Evolutionary conservation across 2,329 filamentous ascomycete genomes (phyloP), one percentile per base, ranked within the genome.

Genomic region (Thelonectria discophora): DNA sequence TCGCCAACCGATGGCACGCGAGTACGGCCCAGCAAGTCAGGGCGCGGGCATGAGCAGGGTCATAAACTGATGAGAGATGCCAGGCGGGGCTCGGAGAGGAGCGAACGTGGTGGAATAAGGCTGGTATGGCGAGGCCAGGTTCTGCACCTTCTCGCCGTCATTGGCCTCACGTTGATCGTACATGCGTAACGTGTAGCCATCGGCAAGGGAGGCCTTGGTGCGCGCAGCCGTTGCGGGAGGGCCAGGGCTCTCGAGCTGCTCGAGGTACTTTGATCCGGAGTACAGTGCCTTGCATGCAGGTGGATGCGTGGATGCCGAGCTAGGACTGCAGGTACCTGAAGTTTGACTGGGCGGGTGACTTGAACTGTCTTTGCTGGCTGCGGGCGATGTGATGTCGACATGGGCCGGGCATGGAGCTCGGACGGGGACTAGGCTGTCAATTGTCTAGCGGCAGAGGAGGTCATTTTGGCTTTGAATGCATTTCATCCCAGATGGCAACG

Each of bases 401-500:
- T 60, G 17, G 57, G 32, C 52, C 58, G 46, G 50, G 51, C 51
- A 60, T 39, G 51, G 51, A 49, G 52, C 58, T 55, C 34, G 24
- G 47, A 32, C 50, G 45, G 45, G 46, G 58, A 45, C 39, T 30
- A 46, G 51, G 40, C 40, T 21, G 7, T 21, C 18, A 30, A 34
- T 37, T 20, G 58, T 7, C 58, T 40, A 52, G 58, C 21, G 39
- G 46, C 45, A 52, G 15, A 55, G 42, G 13, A 47, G 30, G 27
- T 12, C 42, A 55, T 48, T 48, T 48, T 59, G 50, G 49, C 51
- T 55, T 27, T 51, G 47, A 47, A 17, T 50, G 51, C 57, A 60
- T 51, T 60, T 60, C 57, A 50, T 60, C 57, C 46, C 39, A 60
- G 39, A 51, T 45, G 17, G n/a, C 24, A 51, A 50, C 39, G 46